Base-by-base conservation (phyloP, 73 alveolate species). In the Paramecium tetraurelia region DNA sequence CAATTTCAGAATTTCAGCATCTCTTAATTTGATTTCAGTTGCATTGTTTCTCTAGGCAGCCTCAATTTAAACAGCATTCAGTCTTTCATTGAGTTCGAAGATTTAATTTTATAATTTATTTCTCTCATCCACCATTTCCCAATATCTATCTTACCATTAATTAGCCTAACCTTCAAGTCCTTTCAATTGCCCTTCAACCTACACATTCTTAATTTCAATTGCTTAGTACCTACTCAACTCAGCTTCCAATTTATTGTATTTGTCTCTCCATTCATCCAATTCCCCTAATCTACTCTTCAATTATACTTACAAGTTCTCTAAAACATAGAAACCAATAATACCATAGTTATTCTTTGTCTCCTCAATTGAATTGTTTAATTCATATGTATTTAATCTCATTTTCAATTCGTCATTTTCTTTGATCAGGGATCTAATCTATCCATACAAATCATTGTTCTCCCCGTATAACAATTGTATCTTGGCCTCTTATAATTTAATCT, bases 261-360 rank as follows among this genome's bases (percentile, higher is more conserved):
- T 72, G 11, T 31, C 33, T 72, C 86, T 72, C 86, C 86, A 72
- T 72, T 72, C 86, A 33, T 72, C 86, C n/a, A 33, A 72, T 72
- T 72, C 86, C 14, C 57, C 59, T 18, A 72, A 72, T 72, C 86
- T 72, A 33, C 59, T 40, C 59, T 72, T 72, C 18, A 72, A 72
- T 36, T 72, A 38, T 29, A 40, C 86, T 36, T 72, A 38, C 38
- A 72, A 38, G 38, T 72, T 40, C 21, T 63, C 84, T 63, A 63
- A 63, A n/a, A 22, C 3, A 63, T 63, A 63, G 9, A 63, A 63
- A 63, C 84, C 41, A 63, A 22, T 31, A 0, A 63, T 63, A 63
- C 86, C 86, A 72, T 72, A 72, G 21, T 72, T 40, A 29, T 21
- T 40, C 46, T 72, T 20, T 36, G 86, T 72, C 38, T 72, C 59